phyloP scores from a whole-genome alignment of 1,284 basidiomycete genomes.

The Pyrrhoderma noxium region DNA sequence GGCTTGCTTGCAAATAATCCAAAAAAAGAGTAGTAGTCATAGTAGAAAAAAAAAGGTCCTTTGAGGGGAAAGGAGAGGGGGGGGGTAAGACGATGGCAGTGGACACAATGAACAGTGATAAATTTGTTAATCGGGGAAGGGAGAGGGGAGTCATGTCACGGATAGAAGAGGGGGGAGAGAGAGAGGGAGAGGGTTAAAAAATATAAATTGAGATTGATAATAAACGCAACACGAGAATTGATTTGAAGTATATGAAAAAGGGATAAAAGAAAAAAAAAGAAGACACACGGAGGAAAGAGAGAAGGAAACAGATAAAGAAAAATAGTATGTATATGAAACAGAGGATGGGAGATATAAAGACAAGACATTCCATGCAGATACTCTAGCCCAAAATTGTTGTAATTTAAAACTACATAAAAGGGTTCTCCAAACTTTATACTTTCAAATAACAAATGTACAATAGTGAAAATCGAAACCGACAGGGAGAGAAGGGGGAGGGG shows the following conservation, averaged over 20 bases:
- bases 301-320: background rate
- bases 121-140: no score
- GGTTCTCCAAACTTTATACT: background rate
- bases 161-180: background rate
- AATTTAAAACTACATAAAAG: background rate
- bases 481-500: background rate
- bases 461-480: constrained; percentile 8
- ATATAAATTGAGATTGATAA: background rate
- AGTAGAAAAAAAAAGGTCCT: no score
- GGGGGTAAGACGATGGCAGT: no score
- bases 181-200: background rate
- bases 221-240: background rate
- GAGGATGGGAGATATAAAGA: constrained; percentile 4
- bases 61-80: no score
- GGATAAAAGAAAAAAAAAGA: background rate
- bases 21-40: no score
- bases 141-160: no score
- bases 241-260: background rate
- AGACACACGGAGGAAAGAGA: background rate
- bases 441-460: constrained; percentile 15
- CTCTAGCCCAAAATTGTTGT: constrained; percentile 12
- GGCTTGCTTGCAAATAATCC: no score
- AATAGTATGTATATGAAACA: background rate
- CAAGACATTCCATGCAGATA: constrained; percentile 12
- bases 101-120: no score